Evolutionary conservation across 1,284 basidiomycete species (phyloP).

Genomic region (Tilletia horrida): DNA sequence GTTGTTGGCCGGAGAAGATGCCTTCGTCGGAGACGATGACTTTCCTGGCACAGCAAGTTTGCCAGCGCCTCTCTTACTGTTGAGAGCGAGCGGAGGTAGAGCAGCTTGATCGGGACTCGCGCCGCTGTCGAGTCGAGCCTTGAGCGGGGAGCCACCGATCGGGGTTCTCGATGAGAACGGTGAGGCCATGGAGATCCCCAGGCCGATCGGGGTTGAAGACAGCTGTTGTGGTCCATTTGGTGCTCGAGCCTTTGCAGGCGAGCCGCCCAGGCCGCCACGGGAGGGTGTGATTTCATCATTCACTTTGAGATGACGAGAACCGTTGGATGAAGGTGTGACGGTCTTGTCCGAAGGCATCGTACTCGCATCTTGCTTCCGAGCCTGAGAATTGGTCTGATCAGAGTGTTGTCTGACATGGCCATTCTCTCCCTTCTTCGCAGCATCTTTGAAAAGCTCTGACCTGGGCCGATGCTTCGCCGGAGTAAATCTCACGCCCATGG

Average conservation of each 20-base stretch:
- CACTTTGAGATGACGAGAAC: too few species aligned
- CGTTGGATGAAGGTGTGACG: too few species aligned
- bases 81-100: background rate
- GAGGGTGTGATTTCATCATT: too few species aligned
- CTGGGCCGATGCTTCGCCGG: background rate
- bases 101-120: conserved; percentile 1
- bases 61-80: background rate
- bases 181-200: background rate
- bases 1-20: background rate
- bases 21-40: background rate
- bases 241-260: background rate
- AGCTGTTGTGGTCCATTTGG: background rate
- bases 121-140: background rate
- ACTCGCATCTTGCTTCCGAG: too few species aligned
- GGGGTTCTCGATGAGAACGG: background rate
- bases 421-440: background rate
- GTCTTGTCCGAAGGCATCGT: too few species aligned
- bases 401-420: background rate
- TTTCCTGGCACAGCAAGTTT: too few species aligned
- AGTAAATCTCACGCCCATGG: too few species aligned
- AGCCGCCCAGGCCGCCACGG: background rate
- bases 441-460: background rate
- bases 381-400: background rate
- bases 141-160: background rate
- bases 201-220: background rate